phyloP scores from a whole-genome alignment of 2,329 filamentous ascomycete species.

The Acrocalymma vagum region DNA sequence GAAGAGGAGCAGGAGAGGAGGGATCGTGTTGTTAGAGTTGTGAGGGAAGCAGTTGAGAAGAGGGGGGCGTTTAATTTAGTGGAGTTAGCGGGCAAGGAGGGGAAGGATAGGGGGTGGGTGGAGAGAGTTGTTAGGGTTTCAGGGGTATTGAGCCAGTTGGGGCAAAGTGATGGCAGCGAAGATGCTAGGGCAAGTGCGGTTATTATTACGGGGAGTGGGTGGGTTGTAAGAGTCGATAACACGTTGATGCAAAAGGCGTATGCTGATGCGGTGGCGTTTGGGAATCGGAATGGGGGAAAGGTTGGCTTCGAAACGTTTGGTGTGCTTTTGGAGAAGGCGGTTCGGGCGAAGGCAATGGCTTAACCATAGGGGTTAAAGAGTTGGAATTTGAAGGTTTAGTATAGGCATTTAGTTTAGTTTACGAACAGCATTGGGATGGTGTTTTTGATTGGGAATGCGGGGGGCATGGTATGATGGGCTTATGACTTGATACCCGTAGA shows the following conservation, averaged over 20 bases:
- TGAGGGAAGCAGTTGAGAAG: slow-evolving; percentile 30
- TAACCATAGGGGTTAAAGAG: too few relatives aligned
- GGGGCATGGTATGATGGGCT: too few relatives aligned
- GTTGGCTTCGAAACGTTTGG: slow-evolving; percentile 50
- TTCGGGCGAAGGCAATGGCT: slow-evolving; percentile 31
- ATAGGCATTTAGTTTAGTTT: slow-evolving; percentile 4
- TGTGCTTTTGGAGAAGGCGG: slow-evolving; percentile 44
- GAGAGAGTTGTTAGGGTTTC: slow-evolving; percentile 52
- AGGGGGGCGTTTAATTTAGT: slow-evolving; percentile 44
- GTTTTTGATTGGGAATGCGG: too few relatives aligned
- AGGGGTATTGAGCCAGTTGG: slow-evolving; percentile 45
- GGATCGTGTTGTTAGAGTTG: slow-evolving; percentile 39
- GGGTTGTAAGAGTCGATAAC: slow-evolving; percentile 51
- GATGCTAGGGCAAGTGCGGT: too few relatives aligned
- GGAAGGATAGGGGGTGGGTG: slow-evolving; percentile 53
- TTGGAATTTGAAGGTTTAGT: slow-evolving; percentile 9
- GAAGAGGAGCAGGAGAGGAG: slow-evolving; percentile 42
- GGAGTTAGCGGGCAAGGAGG: slow-evolving; percentile 51
- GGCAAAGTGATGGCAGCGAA: slow-evolving; percentile 31
- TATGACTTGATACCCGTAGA: too few relatives aligned
- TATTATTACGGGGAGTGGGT: slow-evolving; percentile 54
- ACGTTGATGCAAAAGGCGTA: slow-evolving; percentile 52
- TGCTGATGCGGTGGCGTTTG: slow-evolving; percentile 37
- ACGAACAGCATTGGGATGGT: slow-evolving; percentile 1
- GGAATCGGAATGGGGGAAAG: slow-evolving; percentile 35